These are phyloP conservation scores for Mucuna pruriens DNA, from an alignment of 306 rosid genomes.

Conservation along the genomic window DNA sequence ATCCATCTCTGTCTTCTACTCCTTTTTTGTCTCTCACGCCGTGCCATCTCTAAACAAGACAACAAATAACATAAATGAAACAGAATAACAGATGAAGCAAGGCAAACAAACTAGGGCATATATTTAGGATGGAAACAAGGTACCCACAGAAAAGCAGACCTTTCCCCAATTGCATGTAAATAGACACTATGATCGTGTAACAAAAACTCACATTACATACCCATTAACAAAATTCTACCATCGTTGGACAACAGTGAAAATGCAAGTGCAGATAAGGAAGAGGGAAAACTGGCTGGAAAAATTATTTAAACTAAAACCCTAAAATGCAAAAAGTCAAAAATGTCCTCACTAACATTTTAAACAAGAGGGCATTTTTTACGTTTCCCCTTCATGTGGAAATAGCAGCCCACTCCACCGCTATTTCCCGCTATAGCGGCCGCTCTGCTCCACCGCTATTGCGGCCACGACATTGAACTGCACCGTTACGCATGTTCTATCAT, in stretches of 20 bases:
- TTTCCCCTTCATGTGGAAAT: too few species aligned
- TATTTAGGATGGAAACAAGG: constrained; percentile 20
- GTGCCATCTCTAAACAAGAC: constrained; percentile 64
- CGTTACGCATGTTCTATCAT: too few species aligned
- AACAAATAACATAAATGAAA: constrained; percentile 28
- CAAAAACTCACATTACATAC: background rate
- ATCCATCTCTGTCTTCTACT: constrained; percentile 84
- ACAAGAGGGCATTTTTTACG: too few species aligned
- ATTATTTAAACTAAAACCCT: too few species aligned
- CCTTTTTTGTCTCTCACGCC: constrained; percentile 77
- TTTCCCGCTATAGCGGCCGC: too few species aligned
- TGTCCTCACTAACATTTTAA: too few species aligned
- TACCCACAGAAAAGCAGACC: background rate
- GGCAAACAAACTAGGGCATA: constrained; percentile 12
- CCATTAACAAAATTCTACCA: constrained; percentile 3
- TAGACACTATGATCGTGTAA: background rate
- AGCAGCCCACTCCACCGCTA: too few species aligned
- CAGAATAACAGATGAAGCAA: background rate
- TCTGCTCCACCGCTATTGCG: too few species aligned
- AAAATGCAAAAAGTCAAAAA: too few species aligned
- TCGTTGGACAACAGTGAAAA: background rate
- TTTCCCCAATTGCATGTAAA: constrained; percentile 4
- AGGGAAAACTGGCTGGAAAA: too few species aligned
- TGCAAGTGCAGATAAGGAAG: too few species aligned
- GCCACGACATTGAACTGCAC: too few species aligned